Evolutionary conservation across 2,329 filamentous ascomycete genomes (phyloP).

Genomic region (Boeremia exigua): DNA sequence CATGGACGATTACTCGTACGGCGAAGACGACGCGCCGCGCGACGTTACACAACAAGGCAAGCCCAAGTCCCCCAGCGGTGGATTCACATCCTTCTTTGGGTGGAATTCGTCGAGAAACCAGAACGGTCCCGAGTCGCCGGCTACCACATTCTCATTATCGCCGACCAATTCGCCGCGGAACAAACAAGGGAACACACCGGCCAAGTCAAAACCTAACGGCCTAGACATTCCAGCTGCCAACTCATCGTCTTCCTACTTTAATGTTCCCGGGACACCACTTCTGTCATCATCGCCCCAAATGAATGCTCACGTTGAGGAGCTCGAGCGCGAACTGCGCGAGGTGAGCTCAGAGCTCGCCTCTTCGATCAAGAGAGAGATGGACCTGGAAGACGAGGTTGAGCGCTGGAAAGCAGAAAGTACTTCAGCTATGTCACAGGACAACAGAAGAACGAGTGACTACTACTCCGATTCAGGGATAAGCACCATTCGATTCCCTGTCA

Average conservation of each 20-base stretch:
- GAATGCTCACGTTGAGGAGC: constrained; percentile 74
- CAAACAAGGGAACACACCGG: constrained; percentile 32
- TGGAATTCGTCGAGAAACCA: constrained; percentile 65
- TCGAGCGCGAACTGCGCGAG: constrained; percentile 92
- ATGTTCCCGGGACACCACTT: constrained; percentile 55
- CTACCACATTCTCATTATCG: constrained; percentile 68
- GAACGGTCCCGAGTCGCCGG: constrained; percentile 62
- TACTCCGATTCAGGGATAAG: constrained; percentile 95
- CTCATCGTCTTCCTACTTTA: constrained; percentile 53
- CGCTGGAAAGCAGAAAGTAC: constrained; percentile 77
- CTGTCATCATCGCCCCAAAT: constrained; percentile 52
- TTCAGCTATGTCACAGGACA: constrained; percentile 62
- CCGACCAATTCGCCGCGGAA: constrained; percentile 63
- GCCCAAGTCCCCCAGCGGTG: constrained; percentile 56
- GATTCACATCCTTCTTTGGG: constrained; percentile 70
- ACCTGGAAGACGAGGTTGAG: constrained; percentile 92
- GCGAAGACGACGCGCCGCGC: constrained; percentile 31
- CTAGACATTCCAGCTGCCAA: constrained; percentile 61
- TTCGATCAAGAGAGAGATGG: constrained; percentile 94
- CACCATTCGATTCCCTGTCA: constrained; percentile 75
- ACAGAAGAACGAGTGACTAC: constrained; percentile 90
- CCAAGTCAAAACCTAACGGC: constrained; percentile 52
- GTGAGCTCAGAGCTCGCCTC: constrained; percentile 91
- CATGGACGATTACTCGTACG: constrained; percentile 45
- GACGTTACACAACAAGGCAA: constrained; percentile 36